Percentiles rank a stretch among this genome's conserved stretches.
Evolutionary conservation across 768 basidiomycete species (phyloP).

Genomic region (Clitopilus hobsonii): DNA sequence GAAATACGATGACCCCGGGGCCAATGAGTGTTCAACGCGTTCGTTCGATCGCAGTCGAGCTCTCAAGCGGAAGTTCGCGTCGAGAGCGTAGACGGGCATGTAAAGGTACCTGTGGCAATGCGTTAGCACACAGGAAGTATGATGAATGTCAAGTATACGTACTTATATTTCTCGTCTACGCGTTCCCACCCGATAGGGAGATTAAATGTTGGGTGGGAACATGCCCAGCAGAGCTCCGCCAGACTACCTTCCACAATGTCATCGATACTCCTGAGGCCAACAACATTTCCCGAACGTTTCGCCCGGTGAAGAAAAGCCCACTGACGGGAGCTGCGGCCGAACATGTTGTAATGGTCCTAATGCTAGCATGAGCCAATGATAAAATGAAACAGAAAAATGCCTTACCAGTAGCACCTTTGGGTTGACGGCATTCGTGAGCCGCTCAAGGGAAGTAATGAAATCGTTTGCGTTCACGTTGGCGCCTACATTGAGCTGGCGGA

Average conservation of each 20-base stretch:
- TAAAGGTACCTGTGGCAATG: slow-evolving; percentile 1
- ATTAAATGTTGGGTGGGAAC: slow-evolving; percentile 16
- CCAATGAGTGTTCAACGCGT: neutral
- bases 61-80: slow-evolving; percentile 5
- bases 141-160: neutral
- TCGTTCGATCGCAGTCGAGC: neutral
- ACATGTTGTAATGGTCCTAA: slow-evolving; percentile 8
- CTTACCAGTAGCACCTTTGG: neutral
- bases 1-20: slow-evolving; percentile 6
- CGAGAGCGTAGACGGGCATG: neutral
- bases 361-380: neutral
- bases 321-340: slow-evolving; percentile 12
- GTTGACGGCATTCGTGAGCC: neutral
- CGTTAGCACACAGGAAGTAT: neutral
- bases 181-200: slow-evolving; percentile 19
- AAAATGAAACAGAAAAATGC: neutral
- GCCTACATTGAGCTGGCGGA: slow-evolving; percentile 14
- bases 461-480: slow-evolving; percentile 13
- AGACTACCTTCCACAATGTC: slow-evolving; percentile 14
- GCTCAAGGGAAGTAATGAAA: slow-evolving; percentile 4
- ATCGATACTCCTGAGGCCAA: slow-evolving; percentile 9
- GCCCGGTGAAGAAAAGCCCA: slow-evolving; percentile 18
- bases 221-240: slow-evolving; percentile 19
- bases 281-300: slow-evolving; percentile 15
- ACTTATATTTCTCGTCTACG: slow-evolving; percentile 6